A percentile compares a stretch with the other conserved stretches of the same genome.
Conservation (phyloP, 148 eudicot species). For the Spergularia marina region DNA sequence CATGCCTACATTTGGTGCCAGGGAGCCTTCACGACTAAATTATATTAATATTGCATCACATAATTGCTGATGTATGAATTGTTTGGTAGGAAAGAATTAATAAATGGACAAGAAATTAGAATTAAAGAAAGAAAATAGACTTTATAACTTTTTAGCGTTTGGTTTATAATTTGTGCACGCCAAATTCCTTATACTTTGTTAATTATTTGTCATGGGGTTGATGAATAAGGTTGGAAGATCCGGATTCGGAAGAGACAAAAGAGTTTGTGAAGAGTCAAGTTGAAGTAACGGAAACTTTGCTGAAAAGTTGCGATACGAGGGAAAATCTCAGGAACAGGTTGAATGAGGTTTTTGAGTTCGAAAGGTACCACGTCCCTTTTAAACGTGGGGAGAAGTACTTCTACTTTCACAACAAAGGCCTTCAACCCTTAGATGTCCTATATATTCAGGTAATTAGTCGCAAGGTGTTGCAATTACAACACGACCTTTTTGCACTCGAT, state of each 20-base stretch:
- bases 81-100: too few species aligned
- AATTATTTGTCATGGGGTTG: not conserved
- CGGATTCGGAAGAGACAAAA: constrained; percentile 75
- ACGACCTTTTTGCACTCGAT: too few species aligned
- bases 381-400: constrained; percentile 64
- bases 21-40: too few species aligned
- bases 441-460: constrained; percentile 57
- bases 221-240: constrained; percentile 73
- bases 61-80: too few species aligned
- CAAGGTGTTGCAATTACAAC: too few species aligned
- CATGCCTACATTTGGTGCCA: too few species aligned
- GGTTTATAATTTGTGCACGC: too few species aligned
- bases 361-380: constrained; percentile 65
- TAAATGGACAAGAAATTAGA: too few species aligned
- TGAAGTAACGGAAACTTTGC: constrained; percentile 61
- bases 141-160: too few species aligned
- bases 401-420: constrained; percentile 80
- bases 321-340: constrained; percentile 55
- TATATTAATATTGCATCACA: too few species aligned
- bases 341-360: constrained; percentile 58
- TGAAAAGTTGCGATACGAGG: constrained; percentile 63
- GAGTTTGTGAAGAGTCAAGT: constrained; percentile 72
- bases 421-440: constrained; percentile 71
- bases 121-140: too few species aligned
- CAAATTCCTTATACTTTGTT: too few species aligned